Evolutionary conservation across 331 rosid species (phyloP), one percentile per base, ranked within the genome.

Genomic region (Cydonia oblonga): DNA sequence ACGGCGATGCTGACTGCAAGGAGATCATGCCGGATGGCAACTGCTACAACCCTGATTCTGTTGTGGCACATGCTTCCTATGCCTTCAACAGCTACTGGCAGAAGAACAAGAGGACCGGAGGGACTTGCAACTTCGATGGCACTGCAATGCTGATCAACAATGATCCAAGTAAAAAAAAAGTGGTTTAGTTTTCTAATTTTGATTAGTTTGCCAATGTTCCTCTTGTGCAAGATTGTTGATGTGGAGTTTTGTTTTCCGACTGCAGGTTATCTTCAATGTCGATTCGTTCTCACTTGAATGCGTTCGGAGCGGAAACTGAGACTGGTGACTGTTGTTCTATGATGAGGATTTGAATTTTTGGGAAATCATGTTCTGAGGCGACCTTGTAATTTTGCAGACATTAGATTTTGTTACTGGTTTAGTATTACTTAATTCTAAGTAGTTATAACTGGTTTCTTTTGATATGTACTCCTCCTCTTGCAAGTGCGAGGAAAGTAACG

Each of bases 1-100:
- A 77, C 10, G 98, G 96, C 53, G 93, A 84, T 28, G 97, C 88
- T 42, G 96, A 86, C 53, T 93, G 98, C 62, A 35, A 57, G 6
- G 96, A 85, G 80, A 91, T 93, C 6, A 35, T 44, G 58, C 89
- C 96, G 0, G 73, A 81, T 9, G 98, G 97, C 4, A 83, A 79
- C 57, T 93, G 97, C 70, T 91, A 79, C 46, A 19, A 69, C 24
- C 97, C 96, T 6, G 96, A 91, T 65, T 86, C 89, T 2, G 49
- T 81, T 52, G 83, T 89, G 75, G 96, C 98, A 9, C 98, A 91
- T 75, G 96, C 98, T 49, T 91, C 97, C 54, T 93, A 78, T 77
- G 97, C 97, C 15, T 93, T 91, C 79, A 93, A 93, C 40, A 89
- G 90, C 79, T 91, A 88, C 80, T 91, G 98, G 97, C 98, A 93